Evolutionary conservation across 129 eudicot species (phyloP).

Genomic region (Helichrysum umbraculigerum): DNA sequence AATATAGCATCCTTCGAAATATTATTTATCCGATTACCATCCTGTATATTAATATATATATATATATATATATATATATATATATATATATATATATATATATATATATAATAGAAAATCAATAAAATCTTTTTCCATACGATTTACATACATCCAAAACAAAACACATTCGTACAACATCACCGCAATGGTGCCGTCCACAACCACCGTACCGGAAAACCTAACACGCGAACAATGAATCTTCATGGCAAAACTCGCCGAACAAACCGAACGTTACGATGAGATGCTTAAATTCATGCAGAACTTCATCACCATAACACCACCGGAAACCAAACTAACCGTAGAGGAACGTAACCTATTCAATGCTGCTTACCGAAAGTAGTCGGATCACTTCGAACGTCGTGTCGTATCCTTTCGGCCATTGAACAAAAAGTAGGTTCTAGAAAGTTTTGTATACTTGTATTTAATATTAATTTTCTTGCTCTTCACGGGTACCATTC

Average conservation of each 20-base stretch:
- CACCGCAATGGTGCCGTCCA: no score
- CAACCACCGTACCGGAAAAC: slow-evolving; percentile 38
- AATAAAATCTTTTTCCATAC: no score
- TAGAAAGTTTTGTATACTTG: slow-evolving; percentile 24
- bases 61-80: no score
- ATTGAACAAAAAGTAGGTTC: slow-evolving; percentile 79
- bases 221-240: slow-evolving; percentile 61
- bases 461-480: no score
- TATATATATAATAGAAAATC: no score
- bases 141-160: no score
- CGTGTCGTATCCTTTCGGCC: slow-evolving; percentile 76
- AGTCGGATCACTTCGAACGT: slow-evolving; percentile 85
- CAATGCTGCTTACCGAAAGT: slow-evolving; percentile 71
- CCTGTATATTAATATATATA: no score
- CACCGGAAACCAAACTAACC: slow-evolving; percentile 54
- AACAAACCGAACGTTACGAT: slow-evolving; percentile 73
- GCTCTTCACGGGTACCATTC: neutral
- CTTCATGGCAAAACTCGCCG: slow-evolving; percentile 62
- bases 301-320: slow-evolving; percentile 45
- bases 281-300: slow-evolving; percentile 73
- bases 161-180: no score
- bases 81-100: no score
- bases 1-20: no score
- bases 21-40: no score
- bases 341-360: slow-evolving; percentile 80